These are phyloP conservation scores for Sugiyamaella qingdaonensis DNA, from an alignment of 805 yeast species.

Conservation along the genomic window DNA sequence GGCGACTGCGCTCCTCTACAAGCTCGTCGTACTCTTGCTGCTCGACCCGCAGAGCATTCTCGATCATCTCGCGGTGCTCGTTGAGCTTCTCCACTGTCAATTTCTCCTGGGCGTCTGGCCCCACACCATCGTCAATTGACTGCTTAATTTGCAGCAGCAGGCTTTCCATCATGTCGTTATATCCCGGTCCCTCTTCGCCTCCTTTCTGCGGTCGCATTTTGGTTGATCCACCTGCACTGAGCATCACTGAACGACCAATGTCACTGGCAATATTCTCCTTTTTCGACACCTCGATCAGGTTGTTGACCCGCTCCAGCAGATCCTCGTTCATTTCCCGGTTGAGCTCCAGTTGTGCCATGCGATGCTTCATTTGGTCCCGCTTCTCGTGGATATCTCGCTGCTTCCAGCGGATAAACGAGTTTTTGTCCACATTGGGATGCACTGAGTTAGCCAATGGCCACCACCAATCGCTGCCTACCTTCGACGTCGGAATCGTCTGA, in stretches of 20 bases:
- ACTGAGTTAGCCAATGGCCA: constrained; percentile 38
- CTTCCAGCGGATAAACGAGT: constrained; percentile 90
- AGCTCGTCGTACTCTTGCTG: constrained; percentile 62
- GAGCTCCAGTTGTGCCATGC: constrained; percentile 68
- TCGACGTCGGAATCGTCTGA: constrained; percentile 97
- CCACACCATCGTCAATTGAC: constrained; percentile 53
- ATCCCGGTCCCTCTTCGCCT: constrained; percentile 43
- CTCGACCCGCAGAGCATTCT: constrained; percentile 59
- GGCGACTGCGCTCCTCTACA: constrained; percentile 62
- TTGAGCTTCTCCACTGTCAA: constrained; percentile 36
- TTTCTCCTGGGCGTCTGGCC: constrained; percentile 42
- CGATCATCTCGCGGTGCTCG: constrained; percentile 69
- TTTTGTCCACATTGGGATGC: constrained; percentile 96
- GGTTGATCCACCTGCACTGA: constrained; percentile 23
- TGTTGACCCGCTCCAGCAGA: constrained; percentile 69
- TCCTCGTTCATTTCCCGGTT: constrained; percentile 78
- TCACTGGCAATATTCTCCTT: constrained; percentile 27
- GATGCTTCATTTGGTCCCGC: constrained; percentile 72
- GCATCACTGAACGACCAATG: constrained; percentile 23
- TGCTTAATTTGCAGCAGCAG: constrained; percentile 70
- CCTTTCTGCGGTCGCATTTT: constrained; percentile 24
- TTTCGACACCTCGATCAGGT: constrained; percentile 44
- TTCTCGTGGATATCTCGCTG: constrained; percentile 96
- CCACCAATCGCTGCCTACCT: constrained; percentile 21
- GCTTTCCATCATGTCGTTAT: constrained; percentile 91